Evolutionary conservation across 352 stramenopile genomes (phyloP).

Genomic region (Phytophthora citrophthora): DNA sequence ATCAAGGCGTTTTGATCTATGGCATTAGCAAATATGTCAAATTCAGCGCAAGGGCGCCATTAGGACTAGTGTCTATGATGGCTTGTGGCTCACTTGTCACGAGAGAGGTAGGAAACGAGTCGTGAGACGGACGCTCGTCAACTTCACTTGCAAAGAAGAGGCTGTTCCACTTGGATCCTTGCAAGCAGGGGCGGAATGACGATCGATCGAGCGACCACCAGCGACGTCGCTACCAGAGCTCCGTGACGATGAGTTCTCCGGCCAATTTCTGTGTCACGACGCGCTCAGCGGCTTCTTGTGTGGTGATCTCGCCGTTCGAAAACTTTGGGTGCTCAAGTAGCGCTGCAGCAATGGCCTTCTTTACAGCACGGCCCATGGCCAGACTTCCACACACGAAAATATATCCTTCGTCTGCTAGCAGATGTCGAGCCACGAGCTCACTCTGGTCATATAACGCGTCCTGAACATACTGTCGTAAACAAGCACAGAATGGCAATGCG

Average conservation of each 20-base stretch:
- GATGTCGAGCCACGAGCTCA: slow-evolving; percentile 59
- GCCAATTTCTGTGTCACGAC: slow-evolving; percentile 54
- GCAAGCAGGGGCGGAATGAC: slow-evolving; percentile 13
- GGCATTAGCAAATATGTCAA: too few relatives aligned
- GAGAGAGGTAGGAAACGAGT: not conserved
- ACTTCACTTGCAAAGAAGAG: slow-evolving; percentile 26
- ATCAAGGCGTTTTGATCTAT: too few relatives aligned
- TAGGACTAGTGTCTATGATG: not conserved
- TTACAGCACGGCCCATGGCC: slow-evolving; percentile 78
- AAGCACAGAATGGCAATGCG: not conserved
- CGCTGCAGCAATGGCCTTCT: slow-evolving; percentile 60
- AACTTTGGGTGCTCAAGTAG: slow-evolving; percentile 51
- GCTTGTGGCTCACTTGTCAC: not conserved
- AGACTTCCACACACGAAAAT: slow-evolving; percentile 84
- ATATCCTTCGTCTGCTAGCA: slow-evolving; percentile 63
- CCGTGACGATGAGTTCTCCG: slow-evolving; percentile 59
- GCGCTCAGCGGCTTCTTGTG: slow-evolving; percentile 48
- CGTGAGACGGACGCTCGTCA: slow-evolving; percentile 26
- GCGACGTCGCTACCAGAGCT: slow-evolving; percentile 63
- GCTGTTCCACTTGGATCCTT: slow-evolving; percentile 5
- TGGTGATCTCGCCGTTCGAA: slow-evolving; percentile 29
- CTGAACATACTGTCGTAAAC: slow-evolving; percentile 69
- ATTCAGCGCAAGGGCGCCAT: too few relatives aligned
- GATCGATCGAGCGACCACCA: slow-evolving; percentile 7
- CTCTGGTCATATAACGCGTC: slow-evolving; percentile 63